phyloP scores from a whole-genome alignment of 1,284 basidiomycete genomes.

The Leccinum griseonigrum region DNA sequence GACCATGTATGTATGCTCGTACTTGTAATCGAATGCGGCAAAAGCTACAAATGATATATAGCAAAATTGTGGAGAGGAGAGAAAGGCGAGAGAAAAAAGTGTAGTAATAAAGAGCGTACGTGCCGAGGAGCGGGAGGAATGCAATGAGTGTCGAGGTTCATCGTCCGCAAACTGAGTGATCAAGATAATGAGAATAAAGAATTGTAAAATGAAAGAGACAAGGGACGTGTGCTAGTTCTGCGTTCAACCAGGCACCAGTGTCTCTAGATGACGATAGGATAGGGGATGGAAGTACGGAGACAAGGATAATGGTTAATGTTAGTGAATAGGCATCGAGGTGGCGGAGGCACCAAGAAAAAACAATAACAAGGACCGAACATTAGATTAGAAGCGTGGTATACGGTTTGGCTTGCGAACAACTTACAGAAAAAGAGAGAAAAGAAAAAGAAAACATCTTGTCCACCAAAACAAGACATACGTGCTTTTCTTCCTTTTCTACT shows the following conservation, averaged over 20 bases:
- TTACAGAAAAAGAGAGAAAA: constrained; percentile 2
- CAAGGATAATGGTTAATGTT: background rate
- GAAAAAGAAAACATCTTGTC: constrained; percentile 2
- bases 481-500: background rate
- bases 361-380: constrained; percentile 5
- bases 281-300: constrained; percentile 6
- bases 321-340: background rate
- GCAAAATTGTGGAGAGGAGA: background rate
- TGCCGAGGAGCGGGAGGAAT: background rate
- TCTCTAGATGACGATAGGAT: constrained; percentile 6
- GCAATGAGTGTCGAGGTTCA: constrained; percentile 11
- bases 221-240: constrained; percentile 6
- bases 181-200: background rate
- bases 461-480: constrained; percentile 2
- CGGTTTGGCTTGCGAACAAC: constrained; percentile 9
- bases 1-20: constrained; percentile 1
- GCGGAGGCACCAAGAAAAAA: background rate
- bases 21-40: constrained; percentile 10
- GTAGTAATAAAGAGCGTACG: background rate
- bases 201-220: background rate
- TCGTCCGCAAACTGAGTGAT: constrained; percentile 4
- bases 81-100: background rate
- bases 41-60: constrained; percentile 13
- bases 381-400: constrained; percentile 24
- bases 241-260: background rate